These are phyloP conservation scores for Lodderomyces jiufengensis DNA, from an alignment of 1,139 yeast genomes.

Conservation along the genomic window DNA sequence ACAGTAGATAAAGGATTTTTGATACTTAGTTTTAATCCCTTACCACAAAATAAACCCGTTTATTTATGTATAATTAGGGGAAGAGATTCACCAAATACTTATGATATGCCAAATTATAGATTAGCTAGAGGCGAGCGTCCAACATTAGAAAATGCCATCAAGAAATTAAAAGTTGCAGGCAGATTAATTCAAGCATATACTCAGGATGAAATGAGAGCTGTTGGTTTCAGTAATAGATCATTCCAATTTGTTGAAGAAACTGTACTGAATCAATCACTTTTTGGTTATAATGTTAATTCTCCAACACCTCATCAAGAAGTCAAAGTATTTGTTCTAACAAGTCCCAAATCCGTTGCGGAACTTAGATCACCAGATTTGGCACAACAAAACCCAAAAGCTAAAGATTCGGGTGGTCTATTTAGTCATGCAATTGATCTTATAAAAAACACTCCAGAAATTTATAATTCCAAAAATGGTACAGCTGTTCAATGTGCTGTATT, in stretches of 20 bases:
- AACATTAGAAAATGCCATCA: conserved; percentile 68
- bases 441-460: conserved; percentile 30
- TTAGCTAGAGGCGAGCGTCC: conserved; percentile 57
- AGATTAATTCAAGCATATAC: conserved; percentile 92
- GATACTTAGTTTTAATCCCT: conserved; percentile 51
- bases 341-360: conserved; percentile 65
- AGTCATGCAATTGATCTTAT: conserved; percentile 77
- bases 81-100: conserved; percentile 66
- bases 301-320: conserved; percentile 57
- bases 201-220: conserved; percentile 80
- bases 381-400: conserved; percentile 78
- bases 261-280: conserved; percentile 26
- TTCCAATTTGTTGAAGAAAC: conserved; percentile 76
- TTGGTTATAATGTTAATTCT: conserved; percentile 33
- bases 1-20: conserved; percentile 26
- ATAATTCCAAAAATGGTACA: conserved; percentile 18
- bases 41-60: conserved; percentile 69
- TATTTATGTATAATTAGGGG: conserved; percentile 79
- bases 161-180: conserved; percentile 78
- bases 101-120: conserved; percentile 68
- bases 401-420: conserved; percentile 70
- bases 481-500: conserved; percentile 82
- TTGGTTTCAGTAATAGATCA: conserved; percentile 76
- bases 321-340: conserved; percentile 70
- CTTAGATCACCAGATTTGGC: conserved; percentile 77